These are phyloP conservation scores for Pleurotus cornucopiae DNA, from an alignment of 768 basidiomycete species.

Conservation along the genomic window DNA sequence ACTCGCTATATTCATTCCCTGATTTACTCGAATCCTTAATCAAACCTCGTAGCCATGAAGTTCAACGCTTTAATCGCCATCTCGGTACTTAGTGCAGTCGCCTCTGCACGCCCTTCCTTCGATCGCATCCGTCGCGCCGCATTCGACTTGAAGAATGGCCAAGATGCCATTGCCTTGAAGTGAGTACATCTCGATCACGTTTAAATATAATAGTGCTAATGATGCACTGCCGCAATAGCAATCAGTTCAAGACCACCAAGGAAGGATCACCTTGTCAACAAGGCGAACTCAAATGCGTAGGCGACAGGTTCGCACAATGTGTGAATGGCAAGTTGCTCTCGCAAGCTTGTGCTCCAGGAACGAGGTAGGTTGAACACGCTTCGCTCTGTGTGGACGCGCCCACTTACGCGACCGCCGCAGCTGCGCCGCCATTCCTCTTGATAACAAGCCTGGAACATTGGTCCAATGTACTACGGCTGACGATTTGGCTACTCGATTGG, in stretches of 20 bases:
- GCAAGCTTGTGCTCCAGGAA: slow-evolving; percentile 29
- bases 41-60: slow-evolving; percentile 28
- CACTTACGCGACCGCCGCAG: slow-evolving; percentile 16
- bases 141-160: slow-evolving; percentile 33
- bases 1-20: slow-evolving; percentile 7
- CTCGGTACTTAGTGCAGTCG: slow-evolving; percentile 26
- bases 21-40: slow-evolving; percentile 9
- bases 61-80: slow-evolving; percentile 29
- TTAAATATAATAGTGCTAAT: background rate
- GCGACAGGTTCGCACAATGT: slow-evolving; percentile 51
- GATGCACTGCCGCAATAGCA: slow-evolving; percentile 15
- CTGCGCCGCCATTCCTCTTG: slow-evolving; percentile 50
- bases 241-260: slow-evolving; percentile 29
- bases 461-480: slow-evolving; percentile 48
- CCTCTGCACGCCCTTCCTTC: slow-evolving; percentile 27
- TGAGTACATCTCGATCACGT: slow-evolving; percentile 15
- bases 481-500: slow-evolving; percentile 44
- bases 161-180: slow-evolving; percentile 39
- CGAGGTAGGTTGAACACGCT: slow-evolving; percentile 23
- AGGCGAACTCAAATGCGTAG: slow-evolving; percentile 45
- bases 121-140: slow-evolving; percentile 26
- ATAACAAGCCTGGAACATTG: slow-evolving; percentile 43
- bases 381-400: background rate
- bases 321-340: slow-evolving; percentile 40
- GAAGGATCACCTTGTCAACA: slow-evolving; percentile 29